Base-by-base conservation (phyloP, 805 yeast species). In the Nakazawaea ishiwadae region DNA sequence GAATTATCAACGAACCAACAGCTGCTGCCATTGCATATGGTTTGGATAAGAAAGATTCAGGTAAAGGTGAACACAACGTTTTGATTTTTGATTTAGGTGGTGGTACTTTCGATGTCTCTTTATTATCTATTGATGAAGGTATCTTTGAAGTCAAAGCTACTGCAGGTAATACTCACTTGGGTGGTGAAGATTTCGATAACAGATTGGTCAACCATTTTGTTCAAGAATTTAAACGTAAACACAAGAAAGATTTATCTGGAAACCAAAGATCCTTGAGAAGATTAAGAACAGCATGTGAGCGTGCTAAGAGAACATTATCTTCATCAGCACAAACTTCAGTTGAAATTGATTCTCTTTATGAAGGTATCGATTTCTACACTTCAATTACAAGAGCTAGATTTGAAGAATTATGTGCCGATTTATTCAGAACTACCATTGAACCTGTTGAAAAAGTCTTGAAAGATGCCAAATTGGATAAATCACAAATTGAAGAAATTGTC, bases 261-360 rank as follows among this genome's bases (percentile, higher is more conserved):
- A 89, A 90, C 82, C 96, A 89, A 77, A 87, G 98, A 79, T 95
- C 98, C 51, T 77, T 91, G 66, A 87, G 98, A 79, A 88, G 97
- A 82, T 79, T 90, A 69, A 85, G 97, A 81, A 90, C 97, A 55
- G 96, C 97, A 58, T 89, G 96, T 75, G 98, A 90, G 79, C 84
- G 98, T 73, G 98, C 98, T 52, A 90, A 90, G 95, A 88, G 98
- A 80, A 88, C 97, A 50, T 79, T 90, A 60, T 91, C 97, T 32
- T 89, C 96, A 27, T 85, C 96, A 47, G 88, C 96, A 51, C 96
- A 89, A 74, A 87, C 96, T 52, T 81, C 96, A 30, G 77, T 90
- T 53, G 97, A 90, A 76, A 87, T 90, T 62, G 97, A 90, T 71
- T 90, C 97, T 37, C 73, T 90, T 57, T 88, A 65, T 71, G 96